Evolutionary conservation across 441 rosid genomes (phyloP).

Genomic region (Codiaeum variegatum): DNA sequence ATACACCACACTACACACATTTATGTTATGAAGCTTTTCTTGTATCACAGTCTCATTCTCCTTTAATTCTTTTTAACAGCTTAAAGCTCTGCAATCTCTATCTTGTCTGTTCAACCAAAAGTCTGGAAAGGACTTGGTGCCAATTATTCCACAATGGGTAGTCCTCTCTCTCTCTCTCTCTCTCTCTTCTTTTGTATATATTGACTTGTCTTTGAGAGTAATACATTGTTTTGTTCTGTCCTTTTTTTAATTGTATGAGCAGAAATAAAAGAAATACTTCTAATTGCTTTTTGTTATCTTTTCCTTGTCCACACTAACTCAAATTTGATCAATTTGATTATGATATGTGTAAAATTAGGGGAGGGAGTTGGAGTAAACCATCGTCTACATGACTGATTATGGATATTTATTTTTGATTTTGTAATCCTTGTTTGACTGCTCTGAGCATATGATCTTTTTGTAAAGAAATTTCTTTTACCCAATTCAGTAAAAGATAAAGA

Average conservation of each 20-base stretch:
- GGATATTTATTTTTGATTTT: background rate
- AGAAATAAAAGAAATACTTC: background rate
- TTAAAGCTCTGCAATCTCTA: slow-evolving; percentile 77
- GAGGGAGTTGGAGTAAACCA: too few relatives aligned
- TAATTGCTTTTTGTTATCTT: background rate
- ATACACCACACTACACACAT: background rate
- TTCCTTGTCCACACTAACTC: background rate
- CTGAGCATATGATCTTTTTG: background rate
- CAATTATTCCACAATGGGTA: slow-evolving; percentile 91
- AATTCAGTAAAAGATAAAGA: background rate
- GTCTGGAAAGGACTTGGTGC: slow-evolving; percentile 65
- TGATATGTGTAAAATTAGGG: background rate
- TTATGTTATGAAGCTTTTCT: background rate
- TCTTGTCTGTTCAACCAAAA: slow-evolving; percentile 63
- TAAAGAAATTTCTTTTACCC: background rate
- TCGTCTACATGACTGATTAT: background rate
- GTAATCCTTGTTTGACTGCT: background rate
- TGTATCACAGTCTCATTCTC: background rate
- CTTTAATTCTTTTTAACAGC: slow-evolving; percentile 38
- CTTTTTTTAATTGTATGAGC: background rate
- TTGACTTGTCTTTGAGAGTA: background rate
- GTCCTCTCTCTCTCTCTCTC: background rate
- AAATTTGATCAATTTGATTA: background rate
- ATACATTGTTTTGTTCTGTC: background rate
- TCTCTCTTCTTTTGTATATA: background rate